These are phyloP conservation scores for Roridomyces roridus DNA, from an alignment of 768 basidiomycete species.

Conservation along the genomic window DNA sequence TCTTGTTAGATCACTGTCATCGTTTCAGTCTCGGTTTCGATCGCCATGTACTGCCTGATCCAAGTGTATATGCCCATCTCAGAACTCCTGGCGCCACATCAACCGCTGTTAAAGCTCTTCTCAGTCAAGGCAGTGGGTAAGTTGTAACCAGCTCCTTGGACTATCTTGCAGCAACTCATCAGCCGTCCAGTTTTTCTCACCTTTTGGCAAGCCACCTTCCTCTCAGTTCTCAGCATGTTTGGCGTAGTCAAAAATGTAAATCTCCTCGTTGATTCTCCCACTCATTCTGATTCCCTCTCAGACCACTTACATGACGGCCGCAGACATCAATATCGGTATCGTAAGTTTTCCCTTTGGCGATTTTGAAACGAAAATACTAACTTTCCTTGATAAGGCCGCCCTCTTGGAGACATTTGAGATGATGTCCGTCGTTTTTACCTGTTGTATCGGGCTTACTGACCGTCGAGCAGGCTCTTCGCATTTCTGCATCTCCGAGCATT, in stretches of 20 bases:
- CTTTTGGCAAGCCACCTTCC: constrained; percentile 75
- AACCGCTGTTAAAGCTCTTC: constrained; percentile 72
- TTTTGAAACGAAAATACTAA: background rate
- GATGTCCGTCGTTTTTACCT: constrained; percentile 52
- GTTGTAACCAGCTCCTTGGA: constrained; percentile 18
- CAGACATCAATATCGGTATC: constrained; percentile 75
- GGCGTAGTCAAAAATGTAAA: constrained; percentile 69
- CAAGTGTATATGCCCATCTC: constrained; percentile 71
- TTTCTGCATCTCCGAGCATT: constrained; percentile 78
- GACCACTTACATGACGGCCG: constrained; percentile 75
- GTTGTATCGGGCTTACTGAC: constrained; percentile 13
- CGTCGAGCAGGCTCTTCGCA: constrained; percentile 58
- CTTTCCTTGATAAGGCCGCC: constrained; percentile 45
- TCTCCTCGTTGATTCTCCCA: constrained; percentile 1
- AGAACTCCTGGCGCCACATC: constrained; percentile 57
- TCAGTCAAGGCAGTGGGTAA: constrained; percentile 76
- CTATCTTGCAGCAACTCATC: background rate
- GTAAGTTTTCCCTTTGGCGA: constrained; percentile 22
- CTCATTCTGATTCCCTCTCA: constrained; percentile 27
- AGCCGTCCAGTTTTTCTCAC: constrained; percentile 63
- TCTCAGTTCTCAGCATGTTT: constrained; percentile 61
- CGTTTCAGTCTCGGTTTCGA: constrained; percentile 72
- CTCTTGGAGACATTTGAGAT: constrained; percentile 77
- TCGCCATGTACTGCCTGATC: constrained; percentile 81
- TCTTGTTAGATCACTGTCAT: constrained; percentile 56